A percentile compares a stretch with the other conserved stretches of the same genome.
Evolutionary conservation across 1,284 basidiomycete species (phyloP).

Genomic region (Trichosporon ovoides): DNA sequence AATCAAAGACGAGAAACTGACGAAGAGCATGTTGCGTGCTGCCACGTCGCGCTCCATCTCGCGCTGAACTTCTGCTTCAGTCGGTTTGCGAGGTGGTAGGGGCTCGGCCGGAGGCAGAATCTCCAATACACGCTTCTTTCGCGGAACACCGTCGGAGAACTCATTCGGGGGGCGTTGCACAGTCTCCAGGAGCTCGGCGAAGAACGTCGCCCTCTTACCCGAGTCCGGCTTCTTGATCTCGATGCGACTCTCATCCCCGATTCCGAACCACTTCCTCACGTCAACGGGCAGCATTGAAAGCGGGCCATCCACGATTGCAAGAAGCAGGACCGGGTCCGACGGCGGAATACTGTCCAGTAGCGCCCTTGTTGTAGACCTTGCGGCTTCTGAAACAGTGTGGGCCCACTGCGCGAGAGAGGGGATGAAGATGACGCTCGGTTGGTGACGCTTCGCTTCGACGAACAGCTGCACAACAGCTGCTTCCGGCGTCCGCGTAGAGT

Average conservation of each 20-base stretch:
- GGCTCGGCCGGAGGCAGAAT: slow-evolving; percentile 84
- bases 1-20: slow-evolving; percentile 77
- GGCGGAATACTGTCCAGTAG: slow-evolving; percentile 86
- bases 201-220: slow-evolving; percentile 69
- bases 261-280: slow-evolving; percentile 87
- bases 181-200: slow-evolving; percentile 64
- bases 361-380: slow-evolving; percentile 76
- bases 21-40: slow-evolving; percentile 76
- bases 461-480: slow-evolving; percentile 94
- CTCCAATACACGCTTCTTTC: slow-evolving; percentile 79
- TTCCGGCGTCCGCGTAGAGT: slow-evolving; percentile 86
- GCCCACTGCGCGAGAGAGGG: slow-evolving; percentile 86
- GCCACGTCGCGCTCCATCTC: slow-evolving; percentile 78
- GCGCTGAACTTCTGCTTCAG: slow-evolving; percentile 72
- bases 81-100: slow-evolving; percentile 74
- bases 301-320: slow-evolving; percentile 78
- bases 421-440: slow-evolving; percentile 92
- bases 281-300: slow-evolving; percentile 70
- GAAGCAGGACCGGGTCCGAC: slow-evolving; percentile 83
- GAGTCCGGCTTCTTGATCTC: slow-evolving; percentile 56
- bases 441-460: slow-evolving; percentile 93
- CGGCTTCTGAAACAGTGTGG: slow-evolving; percentile 72
- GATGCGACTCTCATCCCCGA: slow-evolving; percentile 67
- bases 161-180: slow-evolving; percentile 71
- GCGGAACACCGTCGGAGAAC: slow-evolving; percentile 84